These are phyloP conservation scores for Arachis stenosperma DNA, from an alignment of 306 rosid species.

Conservation along the genomic window DNA sequence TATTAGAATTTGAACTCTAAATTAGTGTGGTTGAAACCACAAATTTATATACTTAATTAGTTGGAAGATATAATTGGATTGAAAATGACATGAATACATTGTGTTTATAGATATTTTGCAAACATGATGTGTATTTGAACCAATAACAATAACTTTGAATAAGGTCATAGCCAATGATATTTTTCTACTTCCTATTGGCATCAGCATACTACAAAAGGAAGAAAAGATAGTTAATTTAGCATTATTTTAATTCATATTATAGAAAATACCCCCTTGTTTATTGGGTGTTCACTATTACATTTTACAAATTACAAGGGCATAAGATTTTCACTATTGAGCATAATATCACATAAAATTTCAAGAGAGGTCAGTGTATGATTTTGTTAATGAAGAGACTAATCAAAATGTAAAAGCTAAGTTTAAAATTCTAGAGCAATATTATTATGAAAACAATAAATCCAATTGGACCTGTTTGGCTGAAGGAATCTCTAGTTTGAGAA, in stretches of 20 bases:
- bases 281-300: too few species aligned
- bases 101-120: not conserved
- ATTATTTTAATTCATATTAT: too few species aligned
- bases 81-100: not conserved
- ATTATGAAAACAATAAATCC: not conserved
- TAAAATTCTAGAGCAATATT: not conserved
- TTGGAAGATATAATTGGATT: not conserved
- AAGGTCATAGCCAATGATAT: not conserved
- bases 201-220: not conserved
- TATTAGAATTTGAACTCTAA: not conserved
- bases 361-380: too few species aligned
- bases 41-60: not conserved
- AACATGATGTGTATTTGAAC: not conserved
- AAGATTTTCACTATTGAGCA: too few species aligned
- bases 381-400: not conserved
- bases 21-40: not conserved
- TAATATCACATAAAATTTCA: too few species aligned
- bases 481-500: not conserved
- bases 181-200: not conserved
- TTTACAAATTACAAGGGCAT: too few species aligned
- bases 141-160: not conserved
- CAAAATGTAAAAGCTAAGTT: conserved; percentile 7
- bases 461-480: not conserved
- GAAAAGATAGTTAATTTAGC: too few species aligned
- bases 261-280: too few species aligned